phyloP scores from a whole-genome alignment of 352 stramenopile species.

The Globisporangium uncinulatum region DNA sequence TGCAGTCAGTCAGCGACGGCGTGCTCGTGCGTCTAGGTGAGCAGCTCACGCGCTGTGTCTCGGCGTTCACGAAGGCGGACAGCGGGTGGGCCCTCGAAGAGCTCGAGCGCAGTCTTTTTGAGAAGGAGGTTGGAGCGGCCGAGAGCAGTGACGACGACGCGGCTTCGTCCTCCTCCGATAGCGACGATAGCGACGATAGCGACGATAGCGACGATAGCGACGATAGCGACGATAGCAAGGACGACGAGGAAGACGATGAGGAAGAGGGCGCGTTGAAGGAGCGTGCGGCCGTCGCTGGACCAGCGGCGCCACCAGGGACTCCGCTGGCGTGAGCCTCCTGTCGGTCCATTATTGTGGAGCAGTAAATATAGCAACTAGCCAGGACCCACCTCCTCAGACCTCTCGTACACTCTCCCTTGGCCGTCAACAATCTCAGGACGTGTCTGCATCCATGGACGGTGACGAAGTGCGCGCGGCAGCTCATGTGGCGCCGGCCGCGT shows the following conservation, averaged over 20 bases:
- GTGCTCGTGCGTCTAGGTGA: slow-evolving; percentile 29
- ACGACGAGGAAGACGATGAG: neutral
- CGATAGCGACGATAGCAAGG: neutral
- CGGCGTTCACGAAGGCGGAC: slow-evolving; percentile 54
- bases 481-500: neutral
- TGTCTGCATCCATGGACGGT: slow-evolving; percentile 10
- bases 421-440: neutral
- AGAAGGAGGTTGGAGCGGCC: slow-evolving; percentile 1
- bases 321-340: neutral
- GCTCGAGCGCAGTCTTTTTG: slow-evolving; percentile 54
- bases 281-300: neutral
- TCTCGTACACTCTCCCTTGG: neutral
- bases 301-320: neutral
- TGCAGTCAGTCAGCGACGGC: slow-evolving; percentile 62
- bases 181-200: slow-evolving; percentile 21
- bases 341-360: neutral
- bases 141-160: slow-evolving; percentile 15
- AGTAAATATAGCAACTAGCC: neutral
- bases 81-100: slow-evolving; percentile 75
- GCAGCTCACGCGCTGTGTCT: slow-evolving; percentile 23
- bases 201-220: slow-evolving; percentile 1
- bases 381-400: neutral
- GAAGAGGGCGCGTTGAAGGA: no score
- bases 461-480: slow-evolving; percentile 20
- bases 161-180: slow-evolving; percentile 21